Conservation (phyloP, 164 flowering plant genomes). For the Vitis rotundifolia region DNA sequence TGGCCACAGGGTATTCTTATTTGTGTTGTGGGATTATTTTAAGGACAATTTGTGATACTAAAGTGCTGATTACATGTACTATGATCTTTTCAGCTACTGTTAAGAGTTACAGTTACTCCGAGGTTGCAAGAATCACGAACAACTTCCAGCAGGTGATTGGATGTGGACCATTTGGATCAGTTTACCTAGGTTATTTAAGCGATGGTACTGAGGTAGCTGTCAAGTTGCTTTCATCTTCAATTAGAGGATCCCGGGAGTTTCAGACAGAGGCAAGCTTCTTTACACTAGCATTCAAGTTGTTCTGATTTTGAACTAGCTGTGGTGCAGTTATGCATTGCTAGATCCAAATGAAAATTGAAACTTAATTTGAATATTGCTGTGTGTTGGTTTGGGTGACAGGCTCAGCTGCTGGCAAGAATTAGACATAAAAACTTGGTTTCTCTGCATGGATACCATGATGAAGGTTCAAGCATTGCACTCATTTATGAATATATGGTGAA, state of each 20-base stretch:
- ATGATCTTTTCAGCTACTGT: neutral
- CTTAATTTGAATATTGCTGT: too few species aligned
- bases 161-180: slow-evolving; percentile 49
- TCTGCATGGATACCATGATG: slow-evolving; percentile 33
- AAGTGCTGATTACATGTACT: too few species aligned
- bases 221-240: slow-evolving; percentile 23
- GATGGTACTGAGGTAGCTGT: slow-evolving; percentile 37
- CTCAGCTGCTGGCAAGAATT: slow-evolving; percentile 29
- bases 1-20: neutral
- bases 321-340: too few species aligned
- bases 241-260: slow-evolving; percentile 18
- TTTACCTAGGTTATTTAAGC: slow-evolving; percentile 34
- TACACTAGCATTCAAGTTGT: too few species aligned
- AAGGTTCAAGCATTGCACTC: slow-evolving; percentile 18
- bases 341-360: too few species aligned
- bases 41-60: neutral
- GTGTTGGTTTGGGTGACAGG: slow-evolving; percentile 20
- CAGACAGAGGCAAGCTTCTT: slow-evolving; percentile 16
- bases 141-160: slow-evolving; percentile 39
- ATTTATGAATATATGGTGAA: slow-evolving; percentile 42
- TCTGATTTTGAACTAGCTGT: neutral
- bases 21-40: neutral
- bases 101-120: slow-evolving; percentile 25
- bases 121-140: slow-evolving; percentile 36
- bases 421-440: slow-evolving; percentile 28